Evolutionary conservation across 2,329 filamentous ascomycete genomes (phyloP), one percentile per base, ranked within the genome.

Genomic region (Ceratocystis variospora): DNA sequence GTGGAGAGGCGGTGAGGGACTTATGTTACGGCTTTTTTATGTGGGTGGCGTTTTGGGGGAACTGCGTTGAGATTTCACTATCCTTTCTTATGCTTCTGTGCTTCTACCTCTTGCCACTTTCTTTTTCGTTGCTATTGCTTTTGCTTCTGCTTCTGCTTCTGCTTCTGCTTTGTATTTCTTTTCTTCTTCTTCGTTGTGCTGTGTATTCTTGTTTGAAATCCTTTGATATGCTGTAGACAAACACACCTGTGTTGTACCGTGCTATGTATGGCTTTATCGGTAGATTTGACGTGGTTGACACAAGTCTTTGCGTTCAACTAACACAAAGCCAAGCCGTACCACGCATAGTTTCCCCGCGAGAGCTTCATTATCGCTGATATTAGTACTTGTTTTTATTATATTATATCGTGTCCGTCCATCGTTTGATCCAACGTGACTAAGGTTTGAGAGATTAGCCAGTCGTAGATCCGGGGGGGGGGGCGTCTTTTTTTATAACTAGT

Each of bases 11-110:
- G 50, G 25, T 25, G 53, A n/a, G 22, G 12, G 22, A 17, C 28
- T 57, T 57, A 17, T 57, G 53, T 31, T 31, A 57, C 28, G 53
- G 28, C 53, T 57, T 57, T 31, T 57, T 33, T n/a, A 57, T 57
- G 28, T 57, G 53, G 53, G 53, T 57, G 53, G 53, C 53, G 53
- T 57, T 57, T 57, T 57, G 25, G 53, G 53, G 53, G 53, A 57
- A 57, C 53, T 57, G 53, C 53, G 53, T 57, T 57, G 22, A 57
- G 12, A 55, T 55, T 55, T 50, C 12, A 55, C 50, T 55, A 55
- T 19, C 50, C 50, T 55, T 55, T 25, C 19, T 48, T 8, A 10
- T 48, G 45, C 45, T 48, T 48, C 19, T 48, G 19, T 48, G 17
- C 19, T 48, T 48, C 5, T 48, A 19, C 45, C 17, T 55, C 50